phyloP scores from a whole-genome alignment of 2,329 filamentous ascomycete genomes.

The Chrysoporthe deuterocubensis region DNA sequence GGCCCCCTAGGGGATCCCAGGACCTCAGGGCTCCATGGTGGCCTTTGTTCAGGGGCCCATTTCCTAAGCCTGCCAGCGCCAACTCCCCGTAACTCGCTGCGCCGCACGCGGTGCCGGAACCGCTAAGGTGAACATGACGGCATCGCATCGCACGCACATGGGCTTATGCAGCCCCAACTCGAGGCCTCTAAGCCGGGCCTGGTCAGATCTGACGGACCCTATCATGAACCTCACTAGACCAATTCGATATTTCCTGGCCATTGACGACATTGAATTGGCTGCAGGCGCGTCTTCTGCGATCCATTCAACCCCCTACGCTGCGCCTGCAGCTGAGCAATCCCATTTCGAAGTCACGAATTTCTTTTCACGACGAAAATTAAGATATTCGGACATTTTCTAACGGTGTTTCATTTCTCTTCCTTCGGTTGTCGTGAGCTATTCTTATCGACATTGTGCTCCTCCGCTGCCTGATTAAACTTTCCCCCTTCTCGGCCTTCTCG shows the following conservation, averaged over 20 bases:
- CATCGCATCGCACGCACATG: background rate
- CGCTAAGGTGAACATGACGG: background rate
- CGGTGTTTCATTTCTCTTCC: constrained; percentile 12
- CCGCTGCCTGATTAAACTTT: background rate
- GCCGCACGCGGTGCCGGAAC: background rate
- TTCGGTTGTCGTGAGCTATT: constrained; percentile 11
- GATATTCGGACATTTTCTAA: background rate
- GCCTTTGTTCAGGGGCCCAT: background rate
- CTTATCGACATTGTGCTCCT: constrained; percentile 8
- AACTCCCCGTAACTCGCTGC: background rate
- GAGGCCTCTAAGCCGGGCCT: background rate
- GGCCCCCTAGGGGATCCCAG: background rate
- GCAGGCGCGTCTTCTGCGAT: background rate
- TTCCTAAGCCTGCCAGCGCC: background rate
- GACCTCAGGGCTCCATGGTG: background rate
- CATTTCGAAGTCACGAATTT: background rate
- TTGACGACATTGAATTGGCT: background rate
- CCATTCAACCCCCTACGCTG: background rate
- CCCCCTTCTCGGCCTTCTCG: constrained; percentile 4
- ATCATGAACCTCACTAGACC: background rate
- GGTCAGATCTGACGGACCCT: constrained; percentile 1
- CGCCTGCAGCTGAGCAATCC: background rate
- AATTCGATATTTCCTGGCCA: background rate
- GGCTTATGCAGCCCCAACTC: constrained; percentile 1
- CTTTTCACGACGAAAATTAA: background rate